A percentile compares a stretch with the other conserved stretches of the same genome.
Conservation (phyloP, 129 eudicot species). For the Scalesia atractyloides region DNA sequence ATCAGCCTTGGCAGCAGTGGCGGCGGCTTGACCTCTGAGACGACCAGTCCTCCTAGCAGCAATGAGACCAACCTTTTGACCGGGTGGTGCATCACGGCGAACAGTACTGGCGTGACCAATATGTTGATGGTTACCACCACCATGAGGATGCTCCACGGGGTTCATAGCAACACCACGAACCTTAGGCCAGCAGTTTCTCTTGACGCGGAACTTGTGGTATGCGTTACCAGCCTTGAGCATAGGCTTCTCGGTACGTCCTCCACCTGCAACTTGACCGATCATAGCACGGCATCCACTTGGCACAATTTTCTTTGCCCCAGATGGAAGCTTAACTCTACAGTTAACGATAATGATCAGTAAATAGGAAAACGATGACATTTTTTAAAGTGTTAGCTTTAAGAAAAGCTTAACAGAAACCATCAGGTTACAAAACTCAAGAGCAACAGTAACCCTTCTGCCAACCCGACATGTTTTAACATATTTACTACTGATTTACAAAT, state of each 20-base stretch:
- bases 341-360: not conserved
- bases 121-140: conserved; percentile 99
- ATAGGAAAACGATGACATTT: not conserved
- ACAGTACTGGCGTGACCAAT: conserved; percentile 93
- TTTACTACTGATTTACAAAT: too few relatives aligned
- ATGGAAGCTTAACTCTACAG: conserved; percentile 83
- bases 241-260: conserved; percentile 91
- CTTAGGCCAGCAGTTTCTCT: conserved; percentile 99
- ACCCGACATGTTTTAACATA: not conserved
- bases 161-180: conserved; percentile 99
- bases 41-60: conserved; percentile 96
- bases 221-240: conserved; percentile 87
- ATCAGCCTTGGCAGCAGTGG: conserved; percentile 76
- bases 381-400: not conserved
- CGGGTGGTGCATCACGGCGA: conserved; percentile 93
- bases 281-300: conserved; percentile 91
- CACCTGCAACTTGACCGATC: conserved; percentile 96
- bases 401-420: not conserved
- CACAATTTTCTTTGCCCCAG: conserved; percentile 83
- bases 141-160: conserved; percentile 87
- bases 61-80: conserved; percentile 93
- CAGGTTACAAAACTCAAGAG: not conserved
- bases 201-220: conserved; percentile 86
- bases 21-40: conserved; percentile 88
- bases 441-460: not conserved